phyloP scores from a whole-genome alignment of 164 flowering plant species.

The Kalanchoe fedtschenkoi region DNA sequence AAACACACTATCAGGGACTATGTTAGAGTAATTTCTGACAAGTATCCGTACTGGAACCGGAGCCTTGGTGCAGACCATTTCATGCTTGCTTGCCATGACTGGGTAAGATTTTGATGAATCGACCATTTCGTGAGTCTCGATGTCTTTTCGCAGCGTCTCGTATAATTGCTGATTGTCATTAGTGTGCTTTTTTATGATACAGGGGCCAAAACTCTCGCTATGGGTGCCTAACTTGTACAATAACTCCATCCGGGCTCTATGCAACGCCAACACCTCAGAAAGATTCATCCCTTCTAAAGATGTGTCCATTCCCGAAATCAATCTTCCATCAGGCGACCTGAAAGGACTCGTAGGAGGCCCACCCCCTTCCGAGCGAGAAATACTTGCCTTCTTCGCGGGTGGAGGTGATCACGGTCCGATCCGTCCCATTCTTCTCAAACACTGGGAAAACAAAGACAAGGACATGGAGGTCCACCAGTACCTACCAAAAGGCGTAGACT shows the following conservation, averaged over 20 bases:
- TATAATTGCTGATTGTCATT: neutral
- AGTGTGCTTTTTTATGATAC: neutral
- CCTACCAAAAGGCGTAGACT: slow-evolving; percentile 26
- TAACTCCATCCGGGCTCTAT: slow-evolving; percentile 41
- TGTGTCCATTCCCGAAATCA: slow-evolving; percentile 43
- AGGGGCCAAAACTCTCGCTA: slow-evolving; percentile 35
- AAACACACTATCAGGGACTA: slow-evolving; percentile 27
- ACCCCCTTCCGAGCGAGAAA: slow-evolving; percentile 25
- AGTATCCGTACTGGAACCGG: slow-evolving; percentile 46
- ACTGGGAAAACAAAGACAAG: slow-evolving; percentile 36
- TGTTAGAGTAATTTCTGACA: slow-evolving; percentile 20
- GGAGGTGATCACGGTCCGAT: slow-evolving; percentile 42
- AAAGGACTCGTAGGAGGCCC: slow-evolving; percentile 29
- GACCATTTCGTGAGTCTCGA: no score
- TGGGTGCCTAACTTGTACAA: slow-evolving; percentile 26
- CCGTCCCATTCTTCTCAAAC: slow-evolving; percentile 26
- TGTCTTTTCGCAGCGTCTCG: no score
- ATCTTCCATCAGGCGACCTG: slow-evolving; percentile 27
- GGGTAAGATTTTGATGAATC: slow-evolving; percentile 33
- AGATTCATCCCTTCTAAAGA: slow-evolving; percentile 50
- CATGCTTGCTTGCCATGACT: slow-evolving; percentile 63
- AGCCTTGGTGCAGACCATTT: slow-evolving; percentile 53
- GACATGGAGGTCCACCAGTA: slow-evolving; percentile 31
- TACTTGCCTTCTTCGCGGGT: slow-evolving; percentile 53
- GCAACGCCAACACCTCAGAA: no score